Evolutionary conservation across 148 eudicot species (phyloP).

Genomic region (Rhododendron kiyosumense): DNA sequence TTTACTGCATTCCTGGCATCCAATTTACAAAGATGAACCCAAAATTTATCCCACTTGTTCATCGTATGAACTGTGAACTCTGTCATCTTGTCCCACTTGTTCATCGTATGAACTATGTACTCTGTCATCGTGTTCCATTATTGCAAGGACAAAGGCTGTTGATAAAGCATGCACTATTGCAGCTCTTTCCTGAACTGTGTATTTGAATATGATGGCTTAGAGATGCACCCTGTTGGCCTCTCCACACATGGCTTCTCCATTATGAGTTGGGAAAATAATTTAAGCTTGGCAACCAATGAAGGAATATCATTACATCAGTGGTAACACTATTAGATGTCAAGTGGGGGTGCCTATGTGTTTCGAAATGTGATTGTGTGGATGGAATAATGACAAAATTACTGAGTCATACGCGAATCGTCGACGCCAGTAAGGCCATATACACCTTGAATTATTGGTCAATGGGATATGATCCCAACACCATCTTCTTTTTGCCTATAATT

Average conservation of each 20-base stretch:
- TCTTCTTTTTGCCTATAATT: background rate
- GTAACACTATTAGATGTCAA: slow-evolving; percentile 9
- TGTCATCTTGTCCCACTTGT: slow-evolving; percentile 8
- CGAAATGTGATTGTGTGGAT: background rate
- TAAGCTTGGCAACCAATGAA: background rate
- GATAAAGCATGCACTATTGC: background rate
- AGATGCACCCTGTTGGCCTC: slow-evolving; percentile 2
- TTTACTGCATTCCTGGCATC: slow-evolving; percentile 5
- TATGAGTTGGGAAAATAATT: slow-evolving; percentile 4
- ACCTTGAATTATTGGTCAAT: slow-evolving; percentile 7
- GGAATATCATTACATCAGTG: background rate
- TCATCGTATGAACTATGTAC: background rate
- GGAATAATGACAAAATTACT: background rate
- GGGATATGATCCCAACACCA: background rate
- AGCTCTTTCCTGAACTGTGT: background rate
- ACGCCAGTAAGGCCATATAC: background rate
- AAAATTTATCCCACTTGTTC: slow-evolving; percentile 9
- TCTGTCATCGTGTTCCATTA: slow-evolving; percentile 6
- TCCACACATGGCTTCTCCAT: background rate
- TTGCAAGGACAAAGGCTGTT: background rate
- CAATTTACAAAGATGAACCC: background rate
- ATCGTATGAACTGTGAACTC: background rate
- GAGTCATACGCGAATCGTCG: background rate
- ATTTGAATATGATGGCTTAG: slow-evolving; percentile 1
- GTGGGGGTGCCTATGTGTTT: slow-evolving; percentile 4